These are phyloP conservation scores for Babesia gibsoni DNA, from an alignment of 169 alveolate genomes.

Conservation along the genomic window DNA sequence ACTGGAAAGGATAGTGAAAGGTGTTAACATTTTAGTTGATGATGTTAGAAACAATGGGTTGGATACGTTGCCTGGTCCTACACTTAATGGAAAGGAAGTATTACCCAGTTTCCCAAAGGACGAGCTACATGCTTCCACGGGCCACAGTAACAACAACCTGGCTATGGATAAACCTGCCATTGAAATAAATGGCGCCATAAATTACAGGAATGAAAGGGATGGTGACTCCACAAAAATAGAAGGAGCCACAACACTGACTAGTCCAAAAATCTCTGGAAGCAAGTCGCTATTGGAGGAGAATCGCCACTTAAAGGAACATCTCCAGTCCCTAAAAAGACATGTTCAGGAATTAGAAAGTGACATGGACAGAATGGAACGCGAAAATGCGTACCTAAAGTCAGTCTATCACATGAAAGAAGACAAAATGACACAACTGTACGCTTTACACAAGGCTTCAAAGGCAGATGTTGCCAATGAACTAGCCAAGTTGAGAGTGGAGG, in stretches of 20 bases:
- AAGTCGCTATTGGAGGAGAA: not conserved
- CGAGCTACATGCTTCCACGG: not conserved
- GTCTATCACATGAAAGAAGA: constrained; percentile 1
- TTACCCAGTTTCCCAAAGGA: not conserved
- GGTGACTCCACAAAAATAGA: not conserved
- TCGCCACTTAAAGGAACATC: not conserved
- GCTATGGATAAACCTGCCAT: too few relatives aligned
- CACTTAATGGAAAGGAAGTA: not conserved
- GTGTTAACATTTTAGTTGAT: too few relatives aligned
- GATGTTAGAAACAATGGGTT: too few relatives aligned
- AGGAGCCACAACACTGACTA: not conserved
- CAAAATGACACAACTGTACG: not conserved
- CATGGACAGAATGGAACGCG: not conserved
- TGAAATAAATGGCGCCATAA: too few relatives aligned
- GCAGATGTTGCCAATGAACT: constrained; percentile 6
- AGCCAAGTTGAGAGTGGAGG: constrained; percentile 36
- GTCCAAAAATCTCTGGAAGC: too few relatives aligned
- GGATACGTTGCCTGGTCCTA: not conserved
- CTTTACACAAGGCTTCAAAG: not conserved
- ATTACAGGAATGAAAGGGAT: too few relatives aligned
- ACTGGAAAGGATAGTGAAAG: too few relatives aligned
- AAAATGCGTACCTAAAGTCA: not conserved
- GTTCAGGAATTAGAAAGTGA: constrained; percentile 44
- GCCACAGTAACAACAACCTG: not conserved
- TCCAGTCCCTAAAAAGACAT: constrained; percentile 30